These are phyloP conservation scores for Alternaria rosae DNA, from an alignment of 2,329 filamentous ascomycete species.

Conservation along the genomic window DNA sequence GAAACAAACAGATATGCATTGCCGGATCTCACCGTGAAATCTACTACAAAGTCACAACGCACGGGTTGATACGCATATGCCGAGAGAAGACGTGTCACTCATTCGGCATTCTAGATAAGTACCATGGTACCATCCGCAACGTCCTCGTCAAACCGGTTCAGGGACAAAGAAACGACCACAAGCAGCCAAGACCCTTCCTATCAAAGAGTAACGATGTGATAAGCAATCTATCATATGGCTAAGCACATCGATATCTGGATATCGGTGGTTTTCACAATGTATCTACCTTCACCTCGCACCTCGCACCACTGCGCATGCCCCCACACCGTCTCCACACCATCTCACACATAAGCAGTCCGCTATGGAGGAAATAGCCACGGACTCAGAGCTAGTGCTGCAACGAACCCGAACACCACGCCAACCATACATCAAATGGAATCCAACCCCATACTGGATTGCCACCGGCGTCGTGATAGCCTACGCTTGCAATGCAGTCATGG, in stretches of 20 bases:
- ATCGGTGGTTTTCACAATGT: not conserved
- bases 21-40: not conserved
- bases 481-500: not conserved
- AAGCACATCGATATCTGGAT: not conserved
- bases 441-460: not conserved
- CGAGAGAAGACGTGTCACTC: not conserved
- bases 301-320: not conserved
- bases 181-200: not conserved
- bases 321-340: not conserved
- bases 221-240: not conserved
- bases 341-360: not conserved
- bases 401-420: not conserved
- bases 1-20: not conserved
- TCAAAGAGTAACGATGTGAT: not conserved
- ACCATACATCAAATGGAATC: not conserved
- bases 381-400: not conserved
- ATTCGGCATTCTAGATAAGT: not conserved
- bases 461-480: not conserved
- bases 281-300: not conserved
- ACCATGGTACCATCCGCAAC: not conserved
- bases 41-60: not conserved
- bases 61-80: not conserved
- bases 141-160: not conserved
- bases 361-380: not conserved
- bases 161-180: not conserved